These are phyloP conservation scores for Antrodiella citrinella DNA, from an alignment of 768 basidiomycete species.

Conservation along the genomic window DNA sequence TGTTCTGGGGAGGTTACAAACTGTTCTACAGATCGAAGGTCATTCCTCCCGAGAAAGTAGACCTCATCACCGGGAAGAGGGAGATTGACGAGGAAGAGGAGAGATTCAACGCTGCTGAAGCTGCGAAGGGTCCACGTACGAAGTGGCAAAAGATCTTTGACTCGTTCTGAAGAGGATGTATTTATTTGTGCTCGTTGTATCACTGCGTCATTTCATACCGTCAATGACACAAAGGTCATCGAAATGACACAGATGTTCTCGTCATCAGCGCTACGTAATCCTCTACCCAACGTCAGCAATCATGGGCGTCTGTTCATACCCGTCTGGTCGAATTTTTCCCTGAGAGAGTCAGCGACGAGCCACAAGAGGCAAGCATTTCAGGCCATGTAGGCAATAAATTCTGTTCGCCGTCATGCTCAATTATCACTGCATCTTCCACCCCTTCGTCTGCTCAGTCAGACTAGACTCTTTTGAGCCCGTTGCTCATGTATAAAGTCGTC, in stretches of 20 bases:
- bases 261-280: too few relatives aligned
- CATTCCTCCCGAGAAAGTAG: constrained; percentile 41
- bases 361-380: not conserved
- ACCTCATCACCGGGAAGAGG: constrained; percentile 50
- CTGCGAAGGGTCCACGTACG: constrained; percentile 16
- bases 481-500: constrained; percentile 15
- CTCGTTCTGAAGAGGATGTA: constrained; percentile 15
- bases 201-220: too few relatives aligned
- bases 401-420: too few relatives aligned
- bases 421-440: not conserved
- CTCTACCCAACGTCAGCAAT: too few relatives aligned
- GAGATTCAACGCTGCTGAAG: constrained; percentile 37
- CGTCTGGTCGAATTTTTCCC: not conserved
- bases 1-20: constrained; percentile 31
- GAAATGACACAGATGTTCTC: too few relatives aligned
- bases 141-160: constrained; percentile 21
- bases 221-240: too few relatives aligned
- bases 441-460: not conserved
- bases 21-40: constrained; percentile 26
- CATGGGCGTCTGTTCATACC: not conserved
- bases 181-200: too few relatives aligned
- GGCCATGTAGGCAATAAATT: too few relatives aligned
- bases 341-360: not conserved
- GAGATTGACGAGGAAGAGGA: constrained; percentile 61
- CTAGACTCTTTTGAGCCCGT: too few relatives aligned